phyloP scores from a whole-genome alignment of 2,329 filamentous ascomycete species.

The Nemania abortiva region DNA sequence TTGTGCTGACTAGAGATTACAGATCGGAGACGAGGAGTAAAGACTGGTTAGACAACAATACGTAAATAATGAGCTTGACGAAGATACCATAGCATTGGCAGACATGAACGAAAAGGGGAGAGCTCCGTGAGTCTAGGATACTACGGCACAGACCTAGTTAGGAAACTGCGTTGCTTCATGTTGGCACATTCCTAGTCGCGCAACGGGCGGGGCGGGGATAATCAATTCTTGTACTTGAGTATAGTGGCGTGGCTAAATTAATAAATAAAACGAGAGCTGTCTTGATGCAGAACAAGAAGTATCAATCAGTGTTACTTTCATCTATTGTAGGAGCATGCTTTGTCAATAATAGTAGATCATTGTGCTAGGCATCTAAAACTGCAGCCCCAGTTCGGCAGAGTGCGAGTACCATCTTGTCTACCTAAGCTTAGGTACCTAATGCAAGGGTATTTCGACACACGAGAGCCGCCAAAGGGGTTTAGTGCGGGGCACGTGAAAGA shows the following conservation, averaged over 20 bases:
- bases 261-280: conserved; percentile 14
- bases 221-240: conserved; percentile 9
- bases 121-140: conserved; percentile 34
- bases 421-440: too few species aligned
- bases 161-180: not conserved
- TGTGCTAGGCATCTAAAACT: not conserved
- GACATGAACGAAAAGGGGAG: conserved; percentile 35
- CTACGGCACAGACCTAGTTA: conserved; percentile 12
- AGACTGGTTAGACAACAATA: conserved; percentile 17
- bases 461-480: conserved; percentile 23
- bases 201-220: conserved; percentile 3
- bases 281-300: not conserved
- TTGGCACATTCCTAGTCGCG: conserved; percentile 4
- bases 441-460: not conserved
- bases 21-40: conserved; percentile 79
- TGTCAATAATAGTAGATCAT: not conserved
- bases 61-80: conserved; percentile 39
- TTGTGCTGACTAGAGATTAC: conserved; percentile 52
- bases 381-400: too few species aligned
- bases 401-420: too few species aligned
- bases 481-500: conserved; percentile 33
- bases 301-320: not conserved
- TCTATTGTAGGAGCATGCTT: not conserved
- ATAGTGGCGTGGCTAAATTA: conserved; percentile 21
- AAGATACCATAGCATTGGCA: conserved; percentile 44